Conservation (phyloP, 2,329 filamentous ascomycete species). For the Stagonosporopsis rhizophila region DNA sequence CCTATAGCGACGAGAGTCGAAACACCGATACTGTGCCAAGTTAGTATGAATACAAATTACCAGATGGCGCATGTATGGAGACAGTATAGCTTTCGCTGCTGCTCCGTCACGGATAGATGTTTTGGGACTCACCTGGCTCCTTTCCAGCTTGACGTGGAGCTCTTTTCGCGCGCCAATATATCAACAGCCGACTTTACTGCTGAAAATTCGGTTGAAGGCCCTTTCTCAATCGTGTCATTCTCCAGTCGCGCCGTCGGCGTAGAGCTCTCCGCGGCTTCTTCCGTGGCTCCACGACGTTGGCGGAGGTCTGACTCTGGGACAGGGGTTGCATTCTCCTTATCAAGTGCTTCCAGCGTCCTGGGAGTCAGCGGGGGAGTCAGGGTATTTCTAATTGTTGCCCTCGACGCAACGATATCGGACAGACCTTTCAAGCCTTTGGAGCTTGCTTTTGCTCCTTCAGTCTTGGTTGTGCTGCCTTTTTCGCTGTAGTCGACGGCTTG, state of each 20-base stretch:
- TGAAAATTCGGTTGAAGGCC: background rate
- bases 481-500: conserved; percentile 20
- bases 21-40: conserved; percentile 3
- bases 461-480: conserved; percentile 23
- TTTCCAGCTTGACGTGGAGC: conserved; percentile 24
- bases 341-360: conserved; percentile 8
- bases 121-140: conserved; percentile 30
- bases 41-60: background rate
- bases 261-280: conserved; percentile 5
- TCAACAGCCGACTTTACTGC: conserved; percentile 1
- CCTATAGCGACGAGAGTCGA: conserved; percentile 10
- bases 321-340: conserved; percentile 5
- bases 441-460: conserved; percentile 25
- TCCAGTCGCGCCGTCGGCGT: conserved; percentile 1
- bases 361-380: conserved; percentile 25
- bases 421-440: conserved; percentile 17
- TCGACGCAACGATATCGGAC: conserved; percentile 21
- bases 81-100: no score
- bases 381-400: conserved; percentile 18
- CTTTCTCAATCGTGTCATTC: conserved; percentile 1
- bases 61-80: background rate
- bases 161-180: conserved; percentile 12
- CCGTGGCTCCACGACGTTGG: conserved; percentile 19
- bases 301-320: conserved; percentile 21
- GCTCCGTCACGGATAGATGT: background rate